Evolutionary conservation across 2,329 filamentous ascomycete species (phyloP), one percentile per base, ranked within the genome.

Genomic region (Alternaria rosae): DNA sequence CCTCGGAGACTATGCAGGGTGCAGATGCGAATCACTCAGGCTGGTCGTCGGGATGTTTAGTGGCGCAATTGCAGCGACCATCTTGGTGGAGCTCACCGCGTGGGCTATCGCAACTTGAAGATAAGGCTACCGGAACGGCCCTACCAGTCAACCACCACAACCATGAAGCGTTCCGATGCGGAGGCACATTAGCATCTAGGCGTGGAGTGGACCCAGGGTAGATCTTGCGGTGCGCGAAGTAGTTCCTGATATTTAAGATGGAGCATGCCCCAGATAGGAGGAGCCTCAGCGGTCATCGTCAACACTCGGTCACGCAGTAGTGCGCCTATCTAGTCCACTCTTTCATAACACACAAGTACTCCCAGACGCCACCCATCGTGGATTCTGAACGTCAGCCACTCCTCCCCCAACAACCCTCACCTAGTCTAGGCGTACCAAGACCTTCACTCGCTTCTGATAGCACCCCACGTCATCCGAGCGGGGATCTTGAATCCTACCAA

Each of bases 401-500:
- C 54, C 62, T 77, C 56, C 61, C 55, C 30, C 57, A 47, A 13
- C 57, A 67, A 62, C 55, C 66, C 28, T 60, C 44, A 32, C 50
- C 51, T 61, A 45, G 51, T 50, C 60, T 52, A 68, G 64, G 59
- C 66, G 53, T 61, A 63, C 38, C 61, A 26, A 64, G 59, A 52
- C 67, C 68, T 66, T 64, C 66, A 65, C 44, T 54, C 47, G 51
- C 52, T 59, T 63, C 60, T 43, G 51, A 52, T 43, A 65, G 42
- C 32, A 54, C 59, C 59, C 67, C 73, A 76, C 74, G 74, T 75
- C 74, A 78, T 75, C 59, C 52, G 54, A 65, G 67, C 71, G 59
- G 67, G 69, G 66, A 69, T 70, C 64, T 63, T 54, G 54, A 61
- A 59, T 61, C 68, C 59, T 68, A 66, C 61, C 66, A 71, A 62